Evolutionary conservation across 2,329 filamentous ascomycete species (phyloP), one percentile per base, ranked within the genome.

Genomic region (Aaosphaeria arxii): DNA sequence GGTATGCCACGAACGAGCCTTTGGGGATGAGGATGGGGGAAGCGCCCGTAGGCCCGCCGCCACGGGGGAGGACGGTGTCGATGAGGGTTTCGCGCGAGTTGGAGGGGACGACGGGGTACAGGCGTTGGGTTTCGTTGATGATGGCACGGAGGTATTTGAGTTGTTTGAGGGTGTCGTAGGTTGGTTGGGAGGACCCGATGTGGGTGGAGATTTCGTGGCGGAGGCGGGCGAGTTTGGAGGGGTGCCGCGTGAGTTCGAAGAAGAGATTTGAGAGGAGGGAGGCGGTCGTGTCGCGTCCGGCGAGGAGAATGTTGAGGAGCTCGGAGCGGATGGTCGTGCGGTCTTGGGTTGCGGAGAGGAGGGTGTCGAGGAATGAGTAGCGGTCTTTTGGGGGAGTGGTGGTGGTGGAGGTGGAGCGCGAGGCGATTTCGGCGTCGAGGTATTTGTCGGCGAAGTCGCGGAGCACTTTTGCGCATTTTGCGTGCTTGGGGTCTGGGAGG

Each of bases 171-270:
- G 54, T 46, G 11, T 51, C 46, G 49, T 62, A 67, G 3, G 58
- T 57, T 5, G 61, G 63, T 6, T 28, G 33, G 5, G 42, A 48
- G 30, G 45, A 43, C 13, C 54, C 55, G 5, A 95, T 78, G 1
- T 75, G 74, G 1, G 77, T 33, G 11, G 46, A 40, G 24, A 67
- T 52, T 67, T 69, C 74, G 7, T 55, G 48, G 13, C 74, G 47
- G 54, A 72, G 54, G 49, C 64, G 40, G 45, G 54, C 30, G 58
- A 65, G 46, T 47, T 67, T 51, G 5, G 53, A 50, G 5, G 71
- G 66, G 43, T 71, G 67, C 3, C 70, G 63, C 6, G 69, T 63
- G 44, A 71, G 55, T 6, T 72, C 54, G 35, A 59, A 64, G 47
- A 74, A 56, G 40, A 70, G 40, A 55, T 70, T 67, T 5, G 52